Percentiles rank a stretch among this genome's conserved stretches.
phyloP scores from a whole-genome alignment of 495 filamentous ascomycete species.

The Trichocladium uniseriatum region DNA sequence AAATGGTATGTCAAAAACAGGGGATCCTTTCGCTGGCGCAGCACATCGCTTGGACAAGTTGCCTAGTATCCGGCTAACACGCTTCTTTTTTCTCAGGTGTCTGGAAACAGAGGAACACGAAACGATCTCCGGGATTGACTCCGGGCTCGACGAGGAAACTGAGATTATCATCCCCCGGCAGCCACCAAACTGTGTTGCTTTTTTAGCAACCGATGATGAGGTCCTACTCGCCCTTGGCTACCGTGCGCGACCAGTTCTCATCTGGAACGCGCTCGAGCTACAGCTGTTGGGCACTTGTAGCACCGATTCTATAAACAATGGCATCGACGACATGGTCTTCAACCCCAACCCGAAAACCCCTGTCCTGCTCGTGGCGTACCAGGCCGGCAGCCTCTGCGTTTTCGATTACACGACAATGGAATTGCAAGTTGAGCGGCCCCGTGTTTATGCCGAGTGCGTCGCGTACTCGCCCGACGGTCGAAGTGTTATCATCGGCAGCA shows the following conservation, averaged over 20 bases:
- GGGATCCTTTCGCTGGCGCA: not conserved
- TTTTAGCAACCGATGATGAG: not conserved
- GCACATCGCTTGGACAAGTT: too few relatives aligned
- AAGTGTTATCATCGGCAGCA: constrained; percentile 15
- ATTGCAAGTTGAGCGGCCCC: not conserved
- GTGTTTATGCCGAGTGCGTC: constrained; percentile 14
- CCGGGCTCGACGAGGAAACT: not conserved
- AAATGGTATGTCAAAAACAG: constrained; percentile 13
- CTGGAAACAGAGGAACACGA: constrained; percentile 3
- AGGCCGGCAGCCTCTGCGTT: constrained; percentile 14
- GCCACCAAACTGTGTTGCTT: constrained; percentile 13
- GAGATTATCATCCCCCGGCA: constrained; percentile 1
- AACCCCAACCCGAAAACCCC: constrained; percentile 19
- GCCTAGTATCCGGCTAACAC: too few relatives aligned
- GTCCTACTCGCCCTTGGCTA: constrained; percentile 23
- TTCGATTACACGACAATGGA: constrained; percentile 18
- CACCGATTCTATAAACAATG: constrained; percentile 2
- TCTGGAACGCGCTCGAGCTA: constrained; percentile 17
- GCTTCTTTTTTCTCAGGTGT: constrained; percentile 2
- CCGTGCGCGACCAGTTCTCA: constrained; percentile 11
- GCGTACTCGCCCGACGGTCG: constrained; percentile 24
- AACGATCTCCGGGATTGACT: constrained; percentile 9
- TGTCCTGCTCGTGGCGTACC: constrained; percentile 14
- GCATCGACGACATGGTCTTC: constrained; percentile 19
- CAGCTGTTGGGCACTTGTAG: constrained; percentile 3